A percentile compares a stretch with the other conserved stretches of the same genome.
Conservation (phyloP, 179 eudicot species). For the Drosera spatulata region DNA sequence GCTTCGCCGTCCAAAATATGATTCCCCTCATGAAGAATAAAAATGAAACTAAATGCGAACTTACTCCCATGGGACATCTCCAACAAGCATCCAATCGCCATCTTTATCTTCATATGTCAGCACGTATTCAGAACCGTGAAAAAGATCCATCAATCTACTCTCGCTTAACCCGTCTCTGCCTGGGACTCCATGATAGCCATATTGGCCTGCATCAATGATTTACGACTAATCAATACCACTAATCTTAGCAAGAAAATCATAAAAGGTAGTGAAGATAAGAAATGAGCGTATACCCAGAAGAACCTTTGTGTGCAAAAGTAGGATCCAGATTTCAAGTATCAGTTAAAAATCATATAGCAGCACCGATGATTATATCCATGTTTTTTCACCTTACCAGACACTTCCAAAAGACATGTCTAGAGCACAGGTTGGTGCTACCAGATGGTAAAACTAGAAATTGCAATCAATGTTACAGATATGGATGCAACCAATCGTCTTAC, state of each 20-base stretch:
- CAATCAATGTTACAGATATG: background rate
- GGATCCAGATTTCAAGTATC: too few relatives aligned
- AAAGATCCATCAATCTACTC: constrained; percentile 19
- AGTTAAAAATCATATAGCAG: too few relatives aligned
- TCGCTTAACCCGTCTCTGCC: constrained; percentile 13
- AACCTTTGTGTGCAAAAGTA: too few relatives aligned
- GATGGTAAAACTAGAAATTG: background rate
- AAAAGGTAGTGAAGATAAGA: too few relatives aligned
- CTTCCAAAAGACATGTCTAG: too few relatives aligned
- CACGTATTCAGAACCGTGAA: constrained; percentile 23
- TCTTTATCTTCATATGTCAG: constrained; percentile 10
- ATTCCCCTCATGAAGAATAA: too few relatives aligned
- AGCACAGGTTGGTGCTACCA: too few relatives aligned
- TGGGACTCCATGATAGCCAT: constrained; percentile 12
- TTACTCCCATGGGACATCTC: background rate
- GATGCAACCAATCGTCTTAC: constrained; percentile 4
- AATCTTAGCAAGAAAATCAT: background rate
- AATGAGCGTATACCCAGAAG: too few relatives aligned
- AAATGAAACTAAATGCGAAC: background rate
- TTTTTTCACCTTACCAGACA: too few relatives aligned
- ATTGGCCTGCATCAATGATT: constrained; percentile 13
- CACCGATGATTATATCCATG: too few relatives aligned
- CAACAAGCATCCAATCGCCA: too few relatives aligned
- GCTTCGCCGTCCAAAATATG: too few relatives aligned
- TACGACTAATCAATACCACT: background rate